A percentile compares a stretch with the other conserved stretches of the same genome.
phyloP scores from a whole-genome alignment of 2,329 filamentous ascomycete genomes.

The Domatiomyces globalis region DNA sequence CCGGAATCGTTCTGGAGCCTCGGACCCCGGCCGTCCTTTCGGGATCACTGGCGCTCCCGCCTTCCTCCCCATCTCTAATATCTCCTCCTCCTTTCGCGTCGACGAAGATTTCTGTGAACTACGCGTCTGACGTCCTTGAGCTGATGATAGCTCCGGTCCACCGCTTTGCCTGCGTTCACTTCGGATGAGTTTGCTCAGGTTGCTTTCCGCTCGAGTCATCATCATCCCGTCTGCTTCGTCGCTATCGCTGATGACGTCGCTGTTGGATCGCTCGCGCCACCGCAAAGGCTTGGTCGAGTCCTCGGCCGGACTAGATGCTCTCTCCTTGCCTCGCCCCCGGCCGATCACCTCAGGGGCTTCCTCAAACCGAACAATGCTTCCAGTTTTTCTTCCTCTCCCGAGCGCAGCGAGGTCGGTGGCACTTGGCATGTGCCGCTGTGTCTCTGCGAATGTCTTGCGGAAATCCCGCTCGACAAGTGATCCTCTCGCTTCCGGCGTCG shows the following conservation, averaged over 20 bases:
- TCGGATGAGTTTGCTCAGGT: constrained; percentile 19
- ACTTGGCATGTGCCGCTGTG: constrained; percentile 11
- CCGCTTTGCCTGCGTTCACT: constrained; percentile 12
- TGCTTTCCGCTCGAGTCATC: constrained; percentile 14
- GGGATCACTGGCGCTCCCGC: not conserved
- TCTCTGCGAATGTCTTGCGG: constrained; percentile 25
- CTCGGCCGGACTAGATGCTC: constrained; percentile 4
- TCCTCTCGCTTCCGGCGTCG: constrained; percentile 7
- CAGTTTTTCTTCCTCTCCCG: constrained; percentile 10
- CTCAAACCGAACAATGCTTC: constrained; percentile 15
- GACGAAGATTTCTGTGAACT: constrained; percentile 2
- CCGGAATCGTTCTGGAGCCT: not conserved
- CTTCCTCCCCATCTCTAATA: not conserved
- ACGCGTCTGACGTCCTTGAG: constrained; percentile 1
- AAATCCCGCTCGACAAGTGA: constrained; percentile 27
- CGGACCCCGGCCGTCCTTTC: not conserved
- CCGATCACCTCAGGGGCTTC: constrained; percentile 9
- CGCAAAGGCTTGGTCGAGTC: constrained; percentile 4
- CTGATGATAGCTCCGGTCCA: constrained; percentile 4
- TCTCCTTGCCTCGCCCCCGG: constrained; percentile 10
- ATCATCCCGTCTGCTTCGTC: constrained; percentile 3
- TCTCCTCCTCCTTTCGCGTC: constrained; percentile 7
- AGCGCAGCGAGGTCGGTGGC: constrained; percentile 11
- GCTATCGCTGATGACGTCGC: constrained; percentile 3
- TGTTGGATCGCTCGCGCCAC: constrained; percentile 2